Evolutionary conservation across 2,329 filamentous ascomycete species (phyloP).

Genomic region (Penicillium psychrosexuale): DNA sequence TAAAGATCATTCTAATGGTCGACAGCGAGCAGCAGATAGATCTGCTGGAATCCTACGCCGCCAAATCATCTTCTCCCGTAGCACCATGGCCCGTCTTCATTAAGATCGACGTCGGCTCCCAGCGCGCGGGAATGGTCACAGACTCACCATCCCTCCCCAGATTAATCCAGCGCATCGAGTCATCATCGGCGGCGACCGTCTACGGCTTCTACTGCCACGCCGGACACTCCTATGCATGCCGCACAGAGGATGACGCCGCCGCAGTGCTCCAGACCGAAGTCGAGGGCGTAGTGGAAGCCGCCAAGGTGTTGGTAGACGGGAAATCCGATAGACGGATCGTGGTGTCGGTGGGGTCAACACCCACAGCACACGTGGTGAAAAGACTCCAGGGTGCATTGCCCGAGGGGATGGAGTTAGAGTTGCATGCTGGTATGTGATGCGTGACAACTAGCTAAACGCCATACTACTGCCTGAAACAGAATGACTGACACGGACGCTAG

Average conservation of each 20-base stretch:
- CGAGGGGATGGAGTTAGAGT: slow-evolving; percentile 17
- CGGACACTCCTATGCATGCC: slow-evolving; percentile 27
- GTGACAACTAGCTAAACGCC: not conserved
- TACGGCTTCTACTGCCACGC: slow-evolving; percentile 29
- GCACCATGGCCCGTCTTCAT: slow-evolving; percentile 26
- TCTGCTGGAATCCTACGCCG: slow-evolving; percentile 16
- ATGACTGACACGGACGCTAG: not conserved
- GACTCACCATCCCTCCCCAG: slow-evolving; percentile 10
- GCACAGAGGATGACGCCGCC: slow-evolving; percentile 19
- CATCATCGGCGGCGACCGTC: slow-evolving; percentile 8
- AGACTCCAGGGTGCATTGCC: slow-evolving; percentile 11
- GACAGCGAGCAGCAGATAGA: slow-evolving; percentile 26
- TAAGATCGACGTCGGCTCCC: slow-evolving; percentile 26
- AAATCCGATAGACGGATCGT: slow-evolving; percentile 12
- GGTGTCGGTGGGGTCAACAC: slow-evolving; percentile 26
- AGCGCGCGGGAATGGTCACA: slow-evolving; percentile 20
- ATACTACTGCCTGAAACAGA: not conserved
- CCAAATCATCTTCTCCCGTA: not conserved
- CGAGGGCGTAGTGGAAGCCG: slow-evolving; percentile 18
- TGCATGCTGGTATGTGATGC: slow-evolving; percentile 15
- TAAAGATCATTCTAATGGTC: slow-evolving; percentile 40
- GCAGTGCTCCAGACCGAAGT: slow-evolving; percentile 19
- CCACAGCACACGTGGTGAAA: slow-evolving; percentile 25
- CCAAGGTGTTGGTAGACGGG: slow-evolving; percentile 1
- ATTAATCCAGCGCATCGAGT: slow-evolving; percentile 18